These are phyloP conservation scores for Fragaria ananassa DNA, from an alignment of 306 rosid species.

Conservation along the genomic window DNA sequence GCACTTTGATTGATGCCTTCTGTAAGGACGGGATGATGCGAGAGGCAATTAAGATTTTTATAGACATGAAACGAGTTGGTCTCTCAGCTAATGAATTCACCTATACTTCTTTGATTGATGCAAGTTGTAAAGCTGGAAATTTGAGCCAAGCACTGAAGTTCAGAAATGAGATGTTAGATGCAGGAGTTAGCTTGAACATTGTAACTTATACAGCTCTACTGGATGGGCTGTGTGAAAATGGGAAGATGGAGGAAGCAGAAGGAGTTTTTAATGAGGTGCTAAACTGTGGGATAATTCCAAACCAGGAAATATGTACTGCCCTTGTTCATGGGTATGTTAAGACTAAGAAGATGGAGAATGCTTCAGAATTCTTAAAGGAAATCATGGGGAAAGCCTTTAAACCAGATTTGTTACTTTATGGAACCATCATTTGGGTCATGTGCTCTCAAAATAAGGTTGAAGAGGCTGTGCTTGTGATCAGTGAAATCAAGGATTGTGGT, in stretches of 20 bases:
- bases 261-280: slow-evolving; percentile 58
- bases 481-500: slow-evolving; percentile 60
- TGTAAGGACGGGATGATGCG: slow-evolving; percentile 85
- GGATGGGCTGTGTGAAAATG: slow-evolving; percentile 79
- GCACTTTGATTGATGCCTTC: slow-evolving; percentile 84
- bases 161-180: slow-evolving; percentile 64
- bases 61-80: slow-evolving; percentile 79
- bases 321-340: slow-evolving; percentile 81
- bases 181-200: slow-evolving; percentile 53
- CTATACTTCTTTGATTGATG: slow-evolving; percentile 85
- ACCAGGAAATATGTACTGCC: slow-evolving; percentile 55
- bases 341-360: slow-evolving; percentile 57
- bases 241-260: slow-evolving; percentile 73
- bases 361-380: slow-evolving; percentile 54
- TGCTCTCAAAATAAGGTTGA: slow-evolving; percentile 61
- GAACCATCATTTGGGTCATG: slow-evolving; percentile 75
- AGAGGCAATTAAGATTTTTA: slow-evolving; percentile 69
- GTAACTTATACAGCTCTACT: slow-evolving; percentile 69
- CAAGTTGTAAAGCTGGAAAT: slow-evolving; percentile 74
- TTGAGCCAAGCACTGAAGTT: slow-evolving; percentile 62
- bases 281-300: slow-evolving; percentile 58
- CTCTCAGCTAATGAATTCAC: slow-evolving; percentile 83
- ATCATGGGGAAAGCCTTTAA: slow-evolving; percentile 61
- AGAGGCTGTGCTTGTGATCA: slow-evolving; percentile 53
- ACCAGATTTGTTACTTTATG: slow-evolving; percentile 61